Conservation (phyloP, 2,329 filamentous ascomycete genomes). For the Penicillium polonicum region DNA sequence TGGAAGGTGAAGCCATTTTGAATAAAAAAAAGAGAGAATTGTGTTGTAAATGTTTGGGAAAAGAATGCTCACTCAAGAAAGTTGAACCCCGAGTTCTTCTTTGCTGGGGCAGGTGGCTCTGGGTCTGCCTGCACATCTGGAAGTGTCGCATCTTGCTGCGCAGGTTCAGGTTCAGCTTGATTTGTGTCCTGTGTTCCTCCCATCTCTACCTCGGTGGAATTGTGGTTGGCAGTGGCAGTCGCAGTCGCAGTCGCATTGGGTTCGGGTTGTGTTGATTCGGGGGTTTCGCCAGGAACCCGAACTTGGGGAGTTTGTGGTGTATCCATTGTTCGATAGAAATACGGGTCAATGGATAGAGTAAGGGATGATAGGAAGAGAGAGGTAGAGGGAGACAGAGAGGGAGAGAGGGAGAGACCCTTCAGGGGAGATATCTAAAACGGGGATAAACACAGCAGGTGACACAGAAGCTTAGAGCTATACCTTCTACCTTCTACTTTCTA, state of each 20-base stretch:
- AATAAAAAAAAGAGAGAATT: background rate
- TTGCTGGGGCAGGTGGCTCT: slow-evolving; percentile 13
- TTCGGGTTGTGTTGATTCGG: background rate
- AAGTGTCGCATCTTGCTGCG: slow-evolving; percentile 24
- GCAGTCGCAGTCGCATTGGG: slow-evolving; percentile 12
- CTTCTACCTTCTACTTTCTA: no score
- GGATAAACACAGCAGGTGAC: background rate
- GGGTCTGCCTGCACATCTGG: slow-evolving; percentile 20
- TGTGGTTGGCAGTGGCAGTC: slow-evolving; percentile 12
- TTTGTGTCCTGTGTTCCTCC: slow-evolving; percentile 17
- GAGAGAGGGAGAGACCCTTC: background rate
- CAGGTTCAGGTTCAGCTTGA: slow-evolving; percentile 15
- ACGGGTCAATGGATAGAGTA: background rate
- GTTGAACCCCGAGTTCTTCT: slow-evolving; percentile 23
- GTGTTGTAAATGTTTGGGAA: background rate
- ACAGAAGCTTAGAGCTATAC: no score
- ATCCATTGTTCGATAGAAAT: background rate
- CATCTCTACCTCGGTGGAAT: slow-evolving; percentile 30
- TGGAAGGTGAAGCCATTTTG: background rate
- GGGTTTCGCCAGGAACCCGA: slow-evolving; percentile 10
- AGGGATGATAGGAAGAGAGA: background rate
- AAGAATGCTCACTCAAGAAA: slow-evolving; percentile 33
- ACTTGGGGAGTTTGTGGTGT: slow-evolving; percentile 16
- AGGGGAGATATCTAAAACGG: background rate
- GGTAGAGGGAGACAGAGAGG: background rate